A percentile compares a stretch with the other conserved stretches of the same genome.
These are phyloP conservation scores for Phytophthora macrochlamydospora DNA, from an alignment of 352 stramenopile genomes.

Conservation along the genomic window DNA sequence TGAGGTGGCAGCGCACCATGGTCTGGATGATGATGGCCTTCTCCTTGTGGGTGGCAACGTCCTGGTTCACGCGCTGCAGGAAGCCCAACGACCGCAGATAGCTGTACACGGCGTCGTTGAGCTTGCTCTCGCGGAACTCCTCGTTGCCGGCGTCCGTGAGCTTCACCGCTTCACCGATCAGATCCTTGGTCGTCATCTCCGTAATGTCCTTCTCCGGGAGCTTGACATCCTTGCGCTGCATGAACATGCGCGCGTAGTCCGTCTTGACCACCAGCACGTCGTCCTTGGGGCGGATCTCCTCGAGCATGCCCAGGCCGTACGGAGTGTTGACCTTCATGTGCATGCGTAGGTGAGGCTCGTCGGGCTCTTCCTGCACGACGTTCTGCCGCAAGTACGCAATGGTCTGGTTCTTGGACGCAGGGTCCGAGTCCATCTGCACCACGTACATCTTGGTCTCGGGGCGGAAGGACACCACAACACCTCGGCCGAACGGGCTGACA, in stretches of 20 bases:
- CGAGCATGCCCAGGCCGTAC: conserved; percentile 69
- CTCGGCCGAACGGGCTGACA: conserved; percentile 75
- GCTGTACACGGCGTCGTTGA: conserved; percentile 74
- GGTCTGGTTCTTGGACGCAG: conserved; percentile 60
- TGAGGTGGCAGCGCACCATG: conserved; percentile 89
- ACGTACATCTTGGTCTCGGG: conserved; percentile 81
- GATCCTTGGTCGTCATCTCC: conserved; percentile 83
- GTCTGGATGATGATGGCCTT: conserved; percentile 88
- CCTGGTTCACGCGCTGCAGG: conserved; percentile 80
- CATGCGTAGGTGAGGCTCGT: conserved; percentile 73
- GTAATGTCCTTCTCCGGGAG: conserved; percentile 63
- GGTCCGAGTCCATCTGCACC: conserved; percentile 71
- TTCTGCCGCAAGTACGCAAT: conserved; percentile 74
- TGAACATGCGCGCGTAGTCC: conserved; percentile 72
- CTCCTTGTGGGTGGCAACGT: conserved; percentile 81
- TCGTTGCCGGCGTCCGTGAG: conserved; percentile 75
- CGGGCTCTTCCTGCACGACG: conserved; percentile 69
- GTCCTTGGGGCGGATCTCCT: conserved; percentile 69
- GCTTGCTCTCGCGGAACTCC: conserved; percentile 61
- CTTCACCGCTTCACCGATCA: conserved; percentile 68
- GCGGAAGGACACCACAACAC: conserved; percentile 75
- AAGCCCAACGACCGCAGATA: conserved; percentile 76
- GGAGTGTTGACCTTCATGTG: conserved; percentile 80
- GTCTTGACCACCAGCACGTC: conserved; percentile 74
- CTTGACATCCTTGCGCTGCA: conserved; percentile 82